phyloP scores from a whole-genome alignment of 352 stramenopile genomes.

The Elongisporangium undulatum region DNA sequence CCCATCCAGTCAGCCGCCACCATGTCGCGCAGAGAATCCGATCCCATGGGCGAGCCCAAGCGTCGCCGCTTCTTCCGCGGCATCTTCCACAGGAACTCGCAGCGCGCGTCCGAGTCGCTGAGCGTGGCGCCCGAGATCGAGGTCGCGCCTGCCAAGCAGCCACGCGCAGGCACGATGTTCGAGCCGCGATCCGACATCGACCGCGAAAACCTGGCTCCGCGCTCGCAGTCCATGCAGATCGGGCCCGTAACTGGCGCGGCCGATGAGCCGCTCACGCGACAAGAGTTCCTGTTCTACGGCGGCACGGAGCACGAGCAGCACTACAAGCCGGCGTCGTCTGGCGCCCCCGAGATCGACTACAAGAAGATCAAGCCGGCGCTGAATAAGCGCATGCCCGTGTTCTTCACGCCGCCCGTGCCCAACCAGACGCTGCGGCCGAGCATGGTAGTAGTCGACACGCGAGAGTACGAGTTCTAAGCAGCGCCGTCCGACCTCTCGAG shows the following conservation, averaged over 20 bases:
- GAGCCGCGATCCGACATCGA: not conserved
- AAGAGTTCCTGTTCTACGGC: constrained; percentile 59
- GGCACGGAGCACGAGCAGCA: constrained; percentile 44
- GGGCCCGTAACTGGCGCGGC: not conserved
- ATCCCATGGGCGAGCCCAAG: not conserved
- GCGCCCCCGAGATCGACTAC: constrained; percentile 36
- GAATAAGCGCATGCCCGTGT: constrained; percentile 56
- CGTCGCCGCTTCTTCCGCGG: not conserved
- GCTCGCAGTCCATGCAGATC: not conserved
- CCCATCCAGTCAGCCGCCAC: not conserved
- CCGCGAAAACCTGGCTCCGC: not conserved
- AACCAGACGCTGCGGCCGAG: constrained; percentile 35
- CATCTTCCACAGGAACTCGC: not conserved
- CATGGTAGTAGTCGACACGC: constrained; percentile 37
- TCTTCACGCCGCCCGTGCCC: constrained; percentile 46
- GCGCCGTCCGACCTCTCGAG: not conserved
- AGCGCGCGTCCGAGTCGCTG: not conserved
- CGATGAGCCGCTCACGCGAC: constrained; percentile 11
- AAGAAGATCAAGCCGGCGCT: constrained; percentile 51
- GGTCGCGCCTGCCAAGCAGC: not conserved
- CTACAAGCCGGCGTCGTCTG: constrained; percentile 42
- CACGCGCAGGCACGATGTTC: not conserved
- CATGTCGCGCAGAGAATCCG: not conserved
- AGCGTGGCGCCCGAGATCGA: not conserved
- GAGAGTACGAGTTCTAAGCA: constrained; percentile 55